These are phyloP conservation scores for Rhododendron ferrugineum DNA, from an alignment of 148 eudicot genomes.

Conservation along the genomic window DNA sequence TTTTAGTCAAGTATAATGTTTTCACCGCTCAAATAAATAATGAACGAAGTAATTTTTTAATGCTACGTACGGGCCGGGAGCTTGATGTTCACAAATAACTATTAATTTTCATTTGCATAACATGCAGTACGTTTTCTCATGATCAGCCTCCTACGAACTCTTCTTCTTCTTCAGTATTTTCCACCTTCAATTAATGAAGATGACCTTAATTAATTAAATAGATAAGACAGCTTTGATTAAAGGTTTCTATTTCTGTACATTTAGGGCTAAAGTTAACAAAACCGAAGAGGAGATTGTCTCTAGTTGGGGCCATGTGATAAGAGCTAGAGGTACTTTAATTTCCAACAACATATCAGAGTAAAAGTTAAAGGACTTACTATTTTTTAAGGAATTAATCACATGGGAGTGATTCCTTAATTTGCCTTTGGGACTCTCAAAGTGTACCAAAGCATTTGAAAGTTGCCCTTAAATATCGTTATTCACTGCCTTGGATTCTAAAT, in stretches of 20 bases:
- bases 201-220: neutral
- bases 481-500: conserved; percentile 31
- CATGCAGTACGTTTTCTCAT: neutral
- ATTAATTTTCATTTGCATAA: neutral
- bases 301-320: conserved; percentile 23
- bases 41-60: neutral
- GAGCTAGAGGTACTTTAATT: conserved; percentile 10
- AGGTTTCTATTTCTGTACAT: neutral
- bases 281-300: neutral
- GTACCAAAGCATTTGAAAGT: conserved; percentile 2
- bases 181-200: neutral
- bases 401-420: conserved; percentile 25
- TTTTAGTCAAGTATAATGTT: no score
- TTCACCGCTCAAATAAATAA: neutral
- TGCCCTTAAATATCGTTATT: conserved; percentile 17
- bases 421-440: conserved; percentile 21
- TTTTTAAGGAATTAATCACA: conserved; percentile 15
- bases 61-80: no score
- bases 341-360: neutral
- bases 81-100: neutral
- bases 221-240: neutral
- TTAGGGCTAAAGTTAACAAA: neutral
- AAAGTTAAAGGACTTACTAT: conserved; percentile 12
- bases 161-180: neutral
- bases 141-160: neutral